Evolutionary conservation across 2,329 filamentous ascomycete genomes (phyloP), one percentile per base, ranked within the genome.

Genomic region (Trichoderma koningii): DNA sequence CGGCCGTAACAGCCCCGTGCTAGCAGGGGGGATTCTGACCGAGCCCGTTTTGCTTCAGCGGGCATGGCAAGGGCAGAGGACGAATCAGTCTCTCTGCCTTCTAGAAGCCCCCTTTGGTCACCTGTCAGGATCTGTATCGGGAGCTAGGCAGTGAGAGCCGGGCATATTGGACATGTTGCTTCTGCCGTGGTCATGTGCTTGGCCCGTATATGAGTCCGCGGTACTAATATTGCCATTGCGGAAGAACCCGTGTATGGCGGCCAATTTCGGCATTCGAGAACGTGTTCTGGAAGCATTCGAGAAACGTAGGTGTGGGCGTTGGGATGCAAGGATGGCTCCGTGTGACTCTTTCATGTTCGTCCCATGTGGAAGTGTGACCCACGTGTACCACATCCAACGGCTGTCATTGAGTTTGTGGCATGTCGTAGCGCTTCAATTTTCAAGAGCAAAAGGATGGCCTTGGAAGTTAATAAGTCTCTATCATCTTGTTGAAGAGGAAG

Each of bases 51-150:
- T 41, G 60, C 60, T 63, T 63, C 50, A 34, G 41, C 7, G 41
- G 60, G 28, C 38, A 44, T 53, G 15, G 34, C 23, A 44, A 44
- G 10, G 26, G 42, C 53, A 23, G 48, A 62, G 38, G 23, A 55
- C 26, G 50, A 38, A 63, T 34, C 48, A 53, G 42, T 55, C 41
- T 63, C 28, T 53, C 26, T 26, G 15, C 50, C 41, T 63, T 63
- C 60, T 63, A 15, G 60, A 63, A 63, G 60, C 50, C 60, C 34
- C 60, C 60, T 52, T 55, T 55, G 60, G 26, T 63, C 60, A 53
- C 50, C 50, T 63, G 48, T 47, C 60, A 63, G 41, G 60, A 63
- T 63, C 60, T 53, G 53, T 28, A 62, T 45, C 59, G 42, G 7
- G 26, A 38, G 19, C 56, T 34, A 50, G 15, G 55, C 45, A 47